These are phyloP conservation scores for Phlebopus sp. DNA, from an alignment of 1,284 basidiomycete species.

Conservation along the genomic window DNA sequence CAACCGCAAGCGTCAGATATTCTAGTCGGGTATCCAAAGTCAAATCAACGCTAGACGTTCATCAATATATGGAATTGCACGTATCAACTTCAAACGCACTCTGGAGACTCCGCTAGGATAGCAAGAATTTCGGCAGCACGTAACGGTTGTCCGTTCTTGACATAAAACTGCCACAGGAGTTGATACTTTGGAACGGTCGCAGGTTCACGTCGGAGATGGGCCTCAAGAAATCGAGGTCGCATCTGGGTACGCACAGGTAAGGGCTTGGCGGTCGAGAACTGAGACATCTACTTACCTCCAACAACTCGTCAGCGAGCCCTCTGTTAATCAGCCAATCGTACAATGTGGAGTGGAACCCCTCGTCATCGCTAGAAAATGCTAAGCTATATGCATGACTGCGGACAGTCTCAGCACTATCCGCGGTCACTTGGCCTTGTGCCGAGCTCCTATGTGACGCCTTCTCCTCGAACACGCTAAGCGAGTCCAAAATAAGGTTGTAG, in stretches of 20 bases:
- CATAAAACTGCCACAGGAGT: constrained; percentile 95
- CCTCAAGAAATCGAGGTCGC: constrained; percentile 82
- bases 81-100: constrained; percentile 47
- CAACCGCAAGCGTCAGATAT: constrained; percentile 90
- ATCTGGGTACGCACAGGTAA: constrained; percentile 46
- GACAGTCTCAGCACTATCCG: constrained; percentile 62
- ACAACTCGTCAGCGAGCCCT: constrained; percentile 81
- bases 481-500: constrained; percentile 82
- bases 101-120: constrained; percentile 82
- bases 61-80: background rate
- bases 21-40: constrained; percentile 75
- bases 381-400: constrained; percentile 76
- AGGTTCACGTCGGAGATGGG: constrained; percentile 84
- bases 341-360: constrained; percentile 91
- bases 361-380: constrained; percentile 82
- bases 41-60: constrained; percentile 56
- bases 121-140: constrained; percentile 86
- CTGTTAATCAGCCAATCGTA: constrained; percentile 92
- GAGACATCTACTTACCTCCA: constrained; percentile 61
- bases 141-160: constrained; percentile 83
- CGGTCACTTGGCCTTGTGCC: constrained; percentile 24
- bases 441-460: constrained; percentile 35
- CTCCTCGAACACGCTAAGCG: constrained; percentile 79
- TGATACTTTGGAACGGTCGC: constrained; percentile 81
- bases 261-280: constrained; percentile 8